phyloP scores from a whole-genome alignment of 2,329 filamentous ascomycete species.

The Nothopassalora personata region DNA sequence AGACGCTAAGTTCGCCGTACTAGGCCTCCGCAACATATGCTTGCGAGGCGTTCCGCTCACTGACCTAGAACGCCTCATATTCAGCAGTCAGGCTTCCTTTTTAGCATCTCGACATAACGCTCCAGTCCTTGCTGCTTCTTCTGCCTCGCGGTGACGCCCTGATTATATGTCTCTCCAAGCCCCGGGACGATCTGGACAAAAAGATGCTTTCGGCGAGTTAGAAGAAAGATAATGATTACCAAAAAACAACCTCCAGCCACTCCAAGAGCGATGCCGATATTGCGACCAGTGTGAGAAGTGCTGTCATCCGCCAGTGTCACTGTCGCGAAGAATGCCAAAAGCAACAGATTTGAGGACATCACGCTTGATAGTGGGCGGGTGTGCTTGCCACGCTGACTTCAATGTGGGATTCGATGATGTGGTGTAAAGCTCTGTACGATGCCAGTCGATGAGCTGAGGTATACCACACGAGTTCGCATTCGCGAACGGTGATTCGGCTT shows the following conservation, averaged over 20 bases:
- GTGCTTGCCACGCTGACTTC: neutral
- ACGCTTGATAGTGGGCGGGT: neutral
- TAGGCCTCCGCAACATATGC: neutral
- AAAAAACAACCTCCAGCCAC: slow-evolving; percentile 4
- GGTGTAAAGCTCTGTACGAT: neutral
- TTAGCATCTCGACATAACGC: neutral
- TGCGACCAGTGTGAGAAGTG: neutral
- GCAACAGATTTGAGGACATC: neutral
- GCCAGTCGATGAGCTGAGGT: too few species aligned
- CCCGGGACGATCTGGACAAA: slow-evolving; percentile 6
- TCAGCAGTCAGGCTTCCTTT: neutral
- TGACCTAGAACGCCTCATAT: neutral
- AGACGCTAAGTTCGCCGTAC: neutral
- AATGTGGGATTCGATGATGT: neutral
- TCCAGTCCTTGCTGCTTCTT: neutral
- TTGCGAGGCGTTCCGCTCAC: neutral
- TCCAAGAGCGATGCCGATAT: slow-evolving; percentile 5
- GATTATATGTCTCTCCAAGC: neutral
- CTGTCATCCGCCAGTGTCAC: neutral
- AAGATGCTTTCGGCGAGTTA: slow-evolving; percentile 2
- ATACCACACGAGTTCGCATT: neutral
- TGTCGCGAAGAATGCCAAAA: neutral
- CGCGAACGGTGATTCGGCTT: neutral
- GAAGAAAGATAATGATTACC: slow-evolving; percentile 2
- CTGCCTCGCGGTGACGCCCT: neutral